Base-by-base conservation (phyloP, 1,284 basidiomycete genomes). In the Tilletia indica region DNA sequence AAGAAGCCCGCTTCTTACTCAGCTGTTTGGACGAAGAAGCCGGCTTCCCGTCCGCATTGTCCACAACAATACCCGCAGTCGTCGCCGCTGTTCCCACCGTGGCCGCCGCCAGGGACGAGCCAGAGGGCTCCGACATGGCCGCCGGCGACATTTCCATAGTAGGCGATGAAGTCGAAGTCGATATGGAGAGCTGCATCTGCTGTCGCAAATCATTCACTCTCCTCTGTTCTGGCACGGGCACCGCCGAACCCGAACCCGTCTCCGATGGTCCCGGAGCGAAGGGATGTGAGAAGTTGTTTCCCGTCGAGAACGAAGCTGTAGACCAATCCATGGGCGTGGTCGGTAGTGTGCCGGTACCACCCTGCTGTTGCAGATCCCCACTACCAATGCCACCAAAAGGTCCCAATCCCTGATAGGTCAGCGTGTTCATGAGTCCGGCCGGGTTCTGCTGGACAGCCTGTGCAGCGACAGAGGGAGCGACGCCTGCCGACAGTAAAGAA, bases 301-400 rank as follows among this genome's bases (percentile, higher is more conserved):
- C 2, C 25, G 25, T 31, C 25, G 25, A 31, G 19, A 19, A 19
- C 16, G 51, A 11, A 19, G 12, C 21, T 8, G 16, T 19, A 14
- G 61, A 64, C 61, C 61, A 64, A 2, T 64, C 61, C 61, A 64
- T 64, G 6, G 61, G 61, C 19, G 61, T 64, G 34, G 61, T 39
- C 36, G 61, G 61, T 21, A 64, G 6, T 14, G 61, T 64, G 19
- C 51, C 51, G n/a, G 1, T 3, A 45, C 42, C 42, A 45, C 6
- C 14, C 21, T n/a, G 25, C 4, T n/a, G 25, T 1, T 31, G 56
- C 11, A 25, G 34, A 12, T 34, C 16, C 38, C 58, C 16, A 14
- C 25, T 3, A 16, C 34, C 34, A 6, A 38, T 38, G 61, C 36
- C 61, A 31, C 25, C 25, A 31, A 39, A 38, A 64, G 61, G 12